These are phyloP conservation scores for Claviceps arundinis DNA, from an alignment of 2,329 filamentous ascomycete genomes.

Conservation along the genomic window DNA sequence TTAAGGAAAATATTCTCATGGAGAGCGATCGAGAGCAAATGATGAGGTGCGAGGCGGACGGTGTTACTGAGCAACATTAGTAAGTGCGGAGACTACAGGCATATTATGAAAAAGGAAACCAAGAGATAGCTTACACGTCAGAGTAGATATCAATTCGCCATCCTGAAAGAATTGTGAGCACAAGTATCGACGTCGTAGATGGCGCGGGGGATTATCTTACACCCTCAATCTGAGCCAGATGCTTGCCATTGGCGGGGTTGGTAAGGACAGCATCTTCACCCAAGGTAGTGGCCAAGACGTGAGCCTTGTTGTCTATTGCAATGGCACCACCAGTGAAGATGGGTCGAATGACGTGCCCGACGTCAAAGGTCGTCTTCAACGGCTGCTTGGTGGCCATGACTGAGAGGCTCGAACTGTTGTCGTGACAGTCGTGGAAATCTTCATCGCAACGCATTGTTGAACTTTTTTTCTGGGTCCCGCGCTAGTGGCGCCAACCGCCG, in stretches of 20 bases:
- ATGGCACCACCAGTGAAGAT: conserved; percentile 89
- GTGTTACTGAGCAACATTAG: conserved; percentile 49
- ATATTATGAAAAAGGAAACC: background rate
- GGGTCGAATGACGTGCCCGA: conserved; percentile 69
- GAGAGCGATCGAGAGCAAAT: conserved; percentile 90
- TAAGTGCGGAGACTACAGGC: conserved; percentile 4
- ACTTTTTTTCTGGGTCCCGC: conserved; percentile 5
- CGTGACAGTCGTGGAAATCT: background rate
- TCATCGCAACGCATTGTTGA: background rate
- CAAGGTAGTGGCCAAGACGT: conserved; percentile 75
- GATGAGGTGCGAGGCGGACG: conserved; percentile 75
- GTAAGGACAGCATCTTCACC: conserved; percentile 86
- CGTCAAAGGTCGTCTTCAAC: conserved; percentile 81
- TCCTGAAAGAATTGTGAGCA: conserved; percentile 34
- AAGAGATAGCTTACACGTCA: conserved; percentile 38
- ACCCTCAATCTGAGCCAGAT: conserved; percentile 77
- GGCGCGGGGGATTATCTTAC: conserved; percentile 30
- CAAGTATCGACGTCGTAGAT: background rate
- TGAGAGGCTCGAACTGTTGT: conserved; percentile 1
- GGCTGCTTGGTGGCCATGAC: conserved; percentile 46
- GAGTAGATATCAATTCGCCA: conserved; percentile 65
- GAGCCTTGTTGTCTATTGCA: conserved; percentile 66
- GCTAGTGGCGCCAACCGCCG: background rate
- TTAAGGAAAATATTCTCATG: conserved; percentile 79
- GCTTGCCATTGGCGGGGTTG: conserved; percentile 67